Conservation (phyloP, 257 asterid genomes). For the Rhazya stricta region DNA sequence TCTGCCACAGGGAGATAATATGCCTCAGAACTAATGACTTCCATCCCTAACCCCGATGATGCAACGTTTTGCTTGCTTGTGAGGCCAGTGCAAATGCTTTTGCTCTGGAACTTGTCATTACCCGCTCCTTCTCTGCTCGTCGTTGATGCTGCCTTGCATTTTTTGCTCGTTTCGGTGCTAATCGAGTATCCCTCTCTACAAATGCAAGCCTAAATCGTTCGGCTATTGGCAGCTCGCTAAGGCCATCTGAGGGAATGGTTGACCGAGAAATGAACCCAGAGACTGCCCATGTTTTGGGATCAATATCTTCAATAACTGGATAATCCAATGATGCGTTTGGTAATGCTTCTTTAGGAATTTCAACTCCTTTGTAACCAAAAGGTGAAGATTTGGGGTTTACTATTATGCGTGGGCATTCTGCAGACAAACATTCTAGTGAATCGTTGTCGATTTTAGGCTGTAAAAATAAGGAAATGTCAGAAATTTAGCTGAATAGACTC, state of each 20-base stretch:
- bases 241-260: constrained; percentile 23
- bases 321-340: constrained; percentile 49
- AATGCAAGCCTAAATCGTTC: constrained; percentile 91
- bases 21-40: not conserved
- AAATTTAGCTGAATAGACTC: not conserved
- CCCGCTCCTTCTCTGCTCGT: constrained; percentile 77
- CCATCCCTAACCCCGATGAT: constrained; percentile 29
- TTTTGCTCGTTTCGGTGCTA: constrained; percentile 96
- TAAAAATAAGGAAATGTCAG: constrained; percentile 16
- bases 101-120: constrained; percentile 52
- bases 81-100: constrained; percentile 86
- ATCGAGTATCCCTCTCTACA: constrained; percentile 75
- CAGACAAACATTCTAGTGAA: constrained; percentile 49
- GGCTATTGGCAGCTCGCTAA: constrained; percentile 65
- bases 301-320: constrained; percentile 53
- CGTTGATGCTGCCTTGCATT: constrained; percentile 86
- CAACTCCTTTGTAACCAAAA: constrained; percentile 55
- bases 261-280: constrained; percentile 32
- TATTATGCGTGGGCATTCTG: constrained; percentile 73
- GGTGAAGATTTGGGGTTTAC: constrained; percentile 75
- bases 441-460: constrained; percentile 81
- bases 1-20: too few relatives aligned
- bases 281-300: constrained; percentile 76
- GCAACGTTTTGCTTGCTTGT: constrained; percentile 45
- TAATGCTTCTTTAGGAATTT: constrained; percentile 72